Conservation (phyloP, 305 asterid species). For the Fraxinus greggii region DNA sequence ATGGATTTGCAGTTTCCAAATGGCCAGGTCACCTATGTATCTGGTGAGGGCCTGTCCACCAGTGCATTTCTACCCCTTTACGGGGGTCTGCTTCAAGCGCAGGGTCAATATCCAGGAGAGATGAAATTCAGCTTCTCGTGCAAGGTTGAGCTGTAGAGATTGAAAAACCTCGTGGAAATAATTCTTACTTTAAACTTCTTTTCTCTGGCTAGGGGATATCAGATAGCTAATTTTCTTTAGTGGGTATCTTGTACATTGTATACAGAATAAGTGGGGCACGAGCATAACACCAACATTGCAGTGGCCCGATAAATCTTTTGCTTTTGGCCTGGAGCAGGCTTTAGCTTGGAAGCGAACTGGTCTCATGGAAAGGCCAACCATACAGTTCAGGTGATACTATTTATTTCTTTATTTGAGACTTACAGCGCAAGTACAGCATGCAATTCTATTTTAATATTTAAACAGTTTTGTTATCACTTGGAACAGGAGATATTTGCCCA, state of each 20-base stretch:
- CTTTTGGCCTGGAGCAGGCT: slow-evolving; percentile 77
- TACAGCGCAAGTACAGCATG: neutral
- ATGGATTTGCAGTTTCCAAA: slow-evolving; percentile 98
- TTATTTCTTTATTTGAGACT: slow-evolving; percentile 1
- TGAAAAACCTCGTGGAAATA: slow-evolving; percentile 7
- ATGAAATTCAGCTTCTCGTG: slow-evolving; percentile 93
- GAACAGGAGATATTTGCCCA: neutral
- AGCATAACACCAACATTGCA: slow-evolving; percentile 74
- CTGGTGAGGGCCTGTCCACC: slow-evolving; percentile 93
- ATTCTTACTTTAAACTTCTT: slow-evolving; percentile 17
- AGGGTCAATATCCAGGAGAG: slow-evolving; percentile 93
- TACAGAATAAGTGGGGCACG: slow-evolving; percentile 91
- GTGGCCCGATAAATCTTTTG: slow-evolving; percentile 90
- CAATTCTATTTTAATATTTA: neutral
- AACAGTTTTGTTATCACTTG: neutral
- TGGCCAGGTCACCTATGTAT: slow-evolving; percentile 84
- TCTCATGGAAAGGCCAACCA: slow-evolving; percentile 82
- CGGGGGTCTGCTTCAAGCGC: slow-evolving; percentile 58
- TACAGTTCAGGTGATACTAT: slow-evolving; percentile 67
- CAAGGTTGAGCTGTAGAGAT: slow-evolving; percentile 62
- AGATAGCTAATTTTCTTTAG: neutral
- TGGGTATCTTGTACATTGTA: slow-evolving; percentile 17
- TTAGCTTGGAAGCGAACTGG: slow-evolving; percentile 99
- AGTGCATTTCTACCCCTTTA: slow-evolving; percentile 78
- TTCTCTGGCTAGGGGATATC: neutral